Evolutionary conservation across 108 stramenopile genomes (phyloP), one percentile per base, ranked within the genome.

Genomic region (Cyclostephanos tholiformis): DNA sequence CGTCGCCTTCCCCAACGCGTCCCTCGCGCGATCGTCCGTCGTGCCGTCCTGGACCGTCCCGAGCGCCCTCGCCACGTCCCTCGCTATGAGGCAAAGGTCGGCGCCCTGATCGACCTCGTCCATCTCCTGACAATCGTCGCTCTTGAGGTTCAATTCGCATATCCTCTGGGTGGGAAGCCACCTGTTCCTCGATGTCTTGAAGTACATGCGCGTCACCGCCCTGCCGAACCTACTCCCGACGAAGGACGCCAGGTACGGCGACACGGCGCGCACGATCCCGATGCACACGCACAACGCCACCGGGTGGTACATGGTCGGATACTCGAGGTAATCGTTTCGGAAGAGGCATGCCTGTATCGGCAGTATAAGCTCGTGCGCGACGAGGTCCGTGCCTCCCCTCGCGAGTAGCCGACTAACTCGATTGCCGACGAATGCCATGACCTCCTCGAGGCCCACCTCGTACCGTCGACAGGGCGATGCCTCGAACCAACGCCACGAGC

Each of bases 381-480:
- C 32, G 2, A 22, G 6, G 67, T 88, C 91, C n/a, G 75, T 75
- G 22, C 65, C 27, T 8, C 53, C 25, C 12, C 91, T 71, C 19
- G 85, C 83, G 2, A 72, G 73, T 41, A 78, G 71, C 10, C 91
- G 91, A 26, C 77, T 87, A 23, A 79, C 80, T 48, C 89, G 67
- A 74, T 92, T 92, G 7, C 91, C 91, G 69, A 92, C 70, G 27
- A 92, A 92, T 7, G 91, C 91, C 80, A 82, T 82, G n/a, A 66
- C 39, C 59, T 88, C 79, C 65, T 88, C 85, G 0, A 83, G 69
- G 0, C 78, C 77, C 12, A 86, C 89, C 75, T 89, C 89, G 27
- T 55, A 66, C 39, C 86, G 72, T 48, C 91, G 84, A 39, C 77
- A 85, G 12, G 75, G 59, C 0, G 87, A 87, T 0, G 89, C 69